Evolutionary conservation across 2,329 filamentous ascomycete genomes (phyloP).

Genomic region (Botrytis hyacinthi): DNA sequence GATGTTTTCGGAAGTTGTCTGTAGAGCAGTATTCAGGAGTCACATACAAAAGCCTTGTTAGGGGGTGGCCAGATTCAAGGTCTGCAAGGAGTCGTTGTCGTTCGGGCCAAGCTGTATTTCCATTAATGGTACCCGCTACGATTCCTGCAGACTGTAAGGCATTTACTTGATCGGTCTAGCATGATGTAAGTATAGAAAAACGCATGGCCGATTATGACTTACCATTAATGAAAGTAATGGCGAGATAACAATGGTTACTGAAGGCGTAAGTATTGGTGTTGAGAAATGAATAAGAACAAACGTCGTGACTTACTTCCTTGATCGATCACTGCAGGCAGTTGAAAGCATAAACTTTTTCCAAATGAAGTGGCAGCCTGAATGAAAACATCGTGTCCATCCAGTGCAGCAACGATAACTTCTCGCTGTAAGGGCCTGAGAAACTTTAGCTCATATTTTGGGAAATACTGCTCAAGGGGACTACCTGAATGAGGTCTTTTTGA

Average conservation of each 20-base stretch:
- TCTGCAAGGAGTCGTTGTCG: conserved; percentile 72
- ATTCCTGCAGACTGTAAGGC: conserved; percentile 72
- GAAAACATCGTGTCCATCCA: conserved; percentile 86
- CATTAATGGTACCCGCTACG: conserved; percentile 82
- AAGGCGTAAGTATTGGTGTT: conserved; percentile 27
- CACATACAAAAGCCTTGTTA: conserved; percentile 82
- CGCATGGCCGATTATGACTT: conserved; percentile 23
- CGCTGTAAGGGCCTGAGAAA: conserved; percentile 71
- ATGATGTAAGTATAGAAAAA: conserved; percentile 14
- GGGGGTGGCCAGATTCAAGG: conserved; percentile 82
- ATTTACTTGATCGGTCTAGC: conserved; percentile 85
- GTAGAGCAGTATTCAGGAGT: conserved; percentile 85
- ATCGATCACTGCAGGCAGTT: conserved; percentile 84
- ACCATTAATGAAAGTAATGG: conserved; percentile 89
- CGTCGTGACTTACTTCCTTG: conserved; percentile 66
- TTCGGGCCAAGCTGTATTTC: conserved; percentile 66
- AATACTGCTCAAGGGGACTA: conserved; percentile 38
- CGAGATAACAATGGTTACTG: conserved; percentile 87
- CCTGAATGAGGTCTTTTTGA: conserved; percentile 73
- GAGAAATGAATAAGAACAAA: neutral
- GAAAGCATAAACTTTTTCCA: conserved; percentile 91
- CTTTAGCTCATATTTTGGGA: conserved; percentile 21
- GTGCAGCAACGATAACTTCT: conserved; percentile 79
- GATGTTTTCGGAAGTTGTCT: conserved; percentile 70
- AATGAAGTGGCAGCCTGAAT: conserved; percentile 89